A percentile compares a stretch with the other conserved stretches of the same genome.
Evolutionary conservation across 257 asterid genomes (phyloP).

Genomic region (Sherardia arvensis): DNA sequence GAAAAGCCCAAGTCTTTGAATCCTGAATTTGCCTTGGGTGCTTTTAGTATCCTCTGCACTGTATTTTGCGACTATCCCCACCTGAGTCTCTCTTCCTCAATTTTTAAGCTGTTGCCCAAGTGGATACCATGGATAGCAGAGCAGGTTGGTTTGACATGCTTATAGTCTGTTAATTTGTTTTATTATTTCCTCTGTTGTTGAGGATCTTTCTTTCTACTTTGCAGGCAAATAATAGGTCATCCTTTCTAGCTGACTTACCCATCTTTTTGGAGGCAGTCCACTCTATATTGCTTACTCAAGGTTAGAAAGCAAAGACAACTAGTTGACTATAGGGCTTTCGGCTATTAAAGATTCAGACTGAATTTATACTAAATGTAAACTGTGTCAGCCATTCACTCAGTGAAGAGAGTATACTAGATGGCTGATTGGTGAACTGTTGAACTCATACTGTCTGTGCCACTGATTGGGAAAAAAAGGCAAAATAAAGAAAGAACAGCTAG

Average conservation of each 20-base stretch:
- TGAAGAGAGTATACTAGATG: not conserved
- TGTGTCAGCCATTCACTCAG: not conserved
- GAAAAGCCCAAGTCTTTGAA: conserved; percentile 30
- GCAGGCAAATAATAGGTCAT: conserved; percentile 56
- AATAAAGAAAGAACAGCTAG: conserved; percentile 2
- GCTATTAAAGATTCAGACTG: not conserved
- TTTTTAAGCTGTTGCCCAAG: conserved; percentile 47
- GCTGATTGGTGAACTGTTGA: not conserved
- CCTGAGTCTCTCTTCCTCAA: conserved; percentile 35
- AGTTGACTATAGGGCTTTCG: not conserved
- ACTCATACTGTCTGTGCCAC: not conserved
- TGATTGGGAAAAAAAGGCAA: not conserved
- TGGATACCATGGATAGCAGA: conserved; percentile 81
- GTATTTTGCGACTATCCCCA: conserved; percentile 58
- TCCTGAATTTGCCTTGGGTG: conserved; percentile 51
- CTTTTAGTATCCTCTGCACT: conserved; percentile 70
- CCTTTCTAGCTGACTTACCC: conserved; percentile 37
- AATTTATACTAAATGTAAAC: not conserved
- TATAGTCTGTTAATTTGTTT: not conserved
- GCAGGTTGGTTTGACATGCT: conserved; percentile 42
- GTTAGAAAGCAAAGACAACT: conserved; percentile 23
- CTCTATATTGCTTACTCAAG: conserved; percentile 50
- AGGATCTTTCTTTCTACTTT: conserved; percentile 15
- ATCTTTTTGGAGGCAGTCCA: conserved; percentile 73
- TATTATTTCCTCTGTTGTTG: conserved; percentile 1